A percentile compares a stretch with the other conserved stretches of the same genome.
Conservation (phyloP, 176 grass and related monocot species). For the Cymbopogon citratus region DNA sequence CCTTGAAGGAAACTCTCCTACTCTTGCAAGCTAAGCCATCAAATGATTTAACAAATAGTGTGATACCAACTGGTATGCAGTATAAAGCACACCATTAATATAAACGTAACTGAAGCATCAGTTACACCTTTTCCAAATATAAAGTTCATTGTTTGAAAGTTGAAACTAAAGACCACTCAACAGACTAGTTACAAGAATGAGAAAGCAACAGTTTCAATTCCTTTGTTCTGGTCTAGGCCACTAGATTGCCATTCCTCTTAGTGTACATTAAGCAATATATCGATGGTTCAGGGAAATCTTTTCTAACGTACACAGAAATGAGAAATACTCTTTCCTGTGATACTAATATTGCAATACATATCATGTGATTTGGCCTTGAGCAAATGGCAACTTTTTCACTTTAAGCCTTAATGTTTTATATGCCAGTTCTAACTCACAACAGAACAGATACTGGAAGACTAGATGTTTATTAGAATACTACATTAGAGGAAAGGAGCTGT, state of each 20-base stretch:
- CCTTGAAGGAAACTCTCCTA: constrained; percentile 15
- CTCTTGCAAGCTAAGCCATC: constrained; percentile 39
- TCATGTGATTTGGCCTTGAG: constrained; percentile 17
- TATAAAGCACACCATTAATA: constrained; percentile 16
- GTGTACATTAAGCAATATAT: neutral
- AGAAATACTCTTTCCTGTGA: neutral
- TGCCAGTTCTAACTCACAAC: neutral
- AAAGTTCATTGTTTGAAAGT: constrained; percentile 15
- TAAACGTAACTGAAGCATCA: constrained; percentile 2
- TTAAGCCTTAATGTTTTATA: constrained; percentile 1
- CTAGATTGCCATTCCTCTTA: constrained; percentile 12
- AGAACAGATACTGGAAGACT: neutral
- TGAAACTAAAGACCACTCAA: constrained; percentile 31
- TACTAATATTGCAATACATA: constrained; percentile 15
- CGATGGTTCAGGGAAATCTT: neutral
- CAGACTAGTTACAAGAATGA: neutral
- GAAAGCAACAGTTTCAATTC: constrained; percentile 13
- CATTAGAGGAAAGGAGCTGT: neutral
- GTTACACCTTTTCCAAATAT: constrained; percentile 5
- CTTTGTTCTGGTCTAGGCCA: neutral
- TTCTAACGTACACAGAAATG: neutral
- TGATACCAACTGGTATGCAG: constrained; percentile 4
- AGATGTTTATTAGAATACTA: neutral
- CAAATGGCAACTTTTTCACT: neutral
- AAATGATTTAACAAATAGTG: neutral